phyloP scores from a whole-genome alignment of 1,284 basidiomycete genomes.

The Singerocomus inundabilis region DNA sequence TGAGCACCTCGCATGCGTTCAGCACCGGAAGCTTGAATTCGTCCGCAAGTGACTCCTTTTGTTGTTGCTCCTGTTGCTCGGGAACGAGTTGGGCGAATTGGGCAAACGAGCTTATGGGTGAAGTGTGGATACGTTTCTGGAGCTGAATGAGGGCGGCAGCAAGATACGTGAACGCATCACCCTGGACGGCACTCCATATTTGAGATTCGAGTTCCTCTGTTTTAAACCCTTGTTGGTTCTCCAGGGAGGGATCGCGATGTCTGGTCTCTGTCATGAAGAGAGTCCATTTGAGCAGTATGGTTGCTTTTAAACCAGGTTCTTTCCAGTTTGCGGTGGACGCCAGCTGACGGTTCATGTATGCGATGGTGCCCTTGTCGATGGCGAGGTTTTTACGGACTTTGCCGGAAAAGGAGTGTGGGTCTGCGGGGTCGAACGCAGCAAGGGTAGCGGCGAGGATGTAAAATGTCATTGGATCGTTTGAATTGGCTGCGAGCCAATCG shows the following conservation, averaged over 20 bases:
- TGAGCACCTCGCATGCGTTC: slow-evolving; percentile 66
- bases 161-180: slow-evolving; percentile 82
- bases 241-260: slow-evolving; percentile 65
- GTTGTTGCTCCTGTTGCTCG: slow-evolving; percentile 55
- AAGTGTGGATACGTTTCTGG: slow-evolving; percentile 43
- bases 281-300: slow-evolving; percentile 83
- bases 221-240: slow-evolving; percentile 64
- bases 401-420: slow-evolving; percentile 48
- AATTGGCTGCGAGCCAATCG: slow-evolving; percentile 63
- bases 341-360: slow-evolving; percentile 59
- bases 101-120: slow-evolving; percentile 47
- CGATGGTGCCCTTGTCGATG: slow-evolving; percentile 44
- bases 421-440: slow-evolving; percentile 65
- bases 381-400: slow-evolving; percentile 46
- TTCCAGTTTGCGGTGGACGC: slow-evolving; percentile 60
- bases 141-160: slow-evolving; percentile 53
- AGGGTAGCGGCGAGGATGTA: slow-evolving; percentile 73
- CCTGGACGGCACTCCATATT: slow-evolving; percentile 79
- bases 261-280: slow-evolving; percentile 78
- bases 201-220: slow-evolving; percentile 79
- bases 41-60: slow-evolving; percentile 57
- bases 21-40: slow-evolving; percentile 70
- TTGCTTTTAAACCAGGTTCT: slow-evolving; percentile 73
- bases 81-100: slow-evolving; percentile 36
- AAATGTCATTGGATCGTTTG: slow-evolving; percentile 64